Evolutionary conservation across 768 basidiomycete genomes (phyloP).

Genomic region (Rhodosporidiobolus odoratus): DNA sequence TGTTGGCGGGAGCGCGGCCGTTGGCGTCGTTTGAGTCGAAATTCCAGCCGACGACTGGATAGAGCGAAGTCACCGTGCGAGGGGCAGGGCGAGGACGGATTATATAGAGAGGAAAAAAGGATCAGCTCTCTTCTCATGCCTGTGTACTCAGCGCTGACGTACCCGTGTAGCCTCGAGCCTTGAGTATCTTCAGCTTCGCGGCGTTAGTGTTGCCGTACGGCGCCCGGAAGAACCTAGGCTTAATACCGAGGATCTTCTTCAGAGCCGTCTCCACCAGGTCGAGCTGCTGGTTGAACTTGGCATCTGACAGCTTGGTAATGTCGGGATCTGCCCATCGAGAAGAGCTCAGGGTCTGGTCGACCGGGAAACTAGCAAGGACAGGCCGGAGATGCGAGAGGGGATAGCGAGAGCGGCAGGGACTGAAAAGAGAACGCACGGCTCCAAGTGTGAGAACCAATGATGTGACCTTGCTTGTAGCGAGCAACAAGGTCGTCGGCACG

Average conservation of each 20-base stretch:
- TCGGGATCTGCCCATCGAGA: constrained; percentile 27
- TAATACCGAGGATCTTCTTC: constrained; percentile 41
- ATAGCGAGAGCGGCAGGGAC: background rate
- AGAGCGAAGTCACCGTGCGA: too few species aligned
- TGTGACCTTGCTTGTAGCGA: constrained; percentile 15
- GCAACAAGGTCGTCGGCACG: constrained; percentile 4
- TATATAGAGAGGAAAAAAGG: background rate
- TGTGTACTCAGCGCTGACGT: background rate
- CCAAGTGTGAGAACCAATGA: constrained; percentile 27
- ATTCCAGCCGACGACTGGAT: constrained; percentile 29
- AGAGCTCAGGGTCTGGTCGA: constrained; percentile 5
- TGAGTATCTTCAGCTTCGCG: constrained; percentile 16
- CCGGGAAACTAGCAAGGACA: background rate
- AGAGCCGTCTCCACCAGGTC: constrained; percentile 37
- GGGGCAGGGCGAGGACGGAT: too few species aligned
- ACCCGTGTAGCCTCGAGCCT: constrained; percentile 38
- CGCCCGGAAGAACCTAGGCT: constrained; percentile 40
- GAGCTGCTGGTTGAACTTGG: constrained; percentile 37
- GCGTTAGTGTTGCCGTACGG: constrained; percentile 36
- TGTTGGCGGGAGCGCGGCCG: constrained; percentile 19
- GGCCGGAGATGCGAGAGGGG: background rate
- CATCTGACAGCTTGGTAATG: constrained; percentile 27
- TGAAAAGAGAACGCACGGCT: background rate
- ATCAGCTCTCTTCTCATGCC: background rate
- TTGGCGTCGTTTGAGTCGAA: constrained; percentile 37